These are phyloP conservation scores for Acaromyces ingoldii DNA, from an alignment of 1,284 basidiomycete species.

Conservation along the genomic window DNA sequence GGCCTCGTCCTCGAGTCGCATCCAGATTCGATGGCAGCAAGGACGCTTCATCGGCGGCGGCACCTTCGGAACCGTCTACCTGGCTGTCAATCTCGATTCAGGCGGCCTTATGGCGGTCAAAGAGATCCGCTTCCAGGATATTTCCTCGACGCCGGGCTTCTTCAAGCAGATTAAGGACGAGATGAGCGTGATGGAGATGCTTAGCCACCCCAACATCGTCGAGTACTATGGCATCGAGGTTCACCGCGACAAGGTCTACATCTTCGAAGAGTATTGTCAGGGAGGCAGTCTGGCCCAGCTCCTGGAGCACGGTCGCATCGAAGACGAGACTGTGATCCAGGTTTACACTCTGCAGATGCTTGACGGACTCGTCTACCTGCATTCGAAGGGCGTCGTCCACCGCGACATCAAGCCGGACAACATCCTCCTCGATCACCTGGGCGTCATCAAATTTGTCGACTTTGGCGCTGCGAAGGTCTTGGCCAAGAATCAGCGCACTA, in stretches of 20 bases:
- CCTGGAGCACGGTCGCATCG: slow-evolving; percentile 88
- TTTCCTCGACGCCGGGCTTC: slow-evolving; percentile 60
- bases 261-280: slow-evolving; percentile 98
- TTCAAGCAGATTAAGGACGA: slow-evolving; percentile 93
- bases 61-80: slow-evolving; percentile 77
- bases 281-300: slow-evolving; percentile 87
- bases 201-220: slow-evolving; percentile 95
- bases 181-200: slow-evolving; percentile 96
- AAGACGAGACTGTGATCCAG: slow-evolving; percentile 93
- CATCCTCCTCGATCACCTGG: slow-evolving; percentile 86
- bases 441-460: slow-evolving; percentile 95
- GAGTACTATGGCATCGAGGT: slow-evolving; percentile 99
- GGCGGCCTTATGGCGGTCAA: slow-evolving; percentile 99
- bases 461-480: slow-evolving; percentile 98
- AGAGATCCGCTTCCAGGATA: slow-evolving; percentile 94
- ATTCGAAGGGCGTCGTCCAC: slow-evolving; percentile 87
- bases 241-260: slow-evolving; percentile 97
- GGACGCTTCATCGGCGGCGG: slow-evolving; percentile 95
- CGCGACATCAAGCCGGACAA: slow-evolving; percentile 99
- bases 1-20: slow-evolving; percentile 71
- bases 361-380: slow-evolving; percentile 87
- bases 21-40: slow-evolving; percentile 97
- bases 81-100: slow-evolving; percentile 93
- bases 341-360: slow-evolving; percentile 97
- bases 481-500: slow-evolving; percentile 78